Base-by-base conservation (phyloP, 768 basidiomycete species). In the Hirschioporus abietinus region DNA sequence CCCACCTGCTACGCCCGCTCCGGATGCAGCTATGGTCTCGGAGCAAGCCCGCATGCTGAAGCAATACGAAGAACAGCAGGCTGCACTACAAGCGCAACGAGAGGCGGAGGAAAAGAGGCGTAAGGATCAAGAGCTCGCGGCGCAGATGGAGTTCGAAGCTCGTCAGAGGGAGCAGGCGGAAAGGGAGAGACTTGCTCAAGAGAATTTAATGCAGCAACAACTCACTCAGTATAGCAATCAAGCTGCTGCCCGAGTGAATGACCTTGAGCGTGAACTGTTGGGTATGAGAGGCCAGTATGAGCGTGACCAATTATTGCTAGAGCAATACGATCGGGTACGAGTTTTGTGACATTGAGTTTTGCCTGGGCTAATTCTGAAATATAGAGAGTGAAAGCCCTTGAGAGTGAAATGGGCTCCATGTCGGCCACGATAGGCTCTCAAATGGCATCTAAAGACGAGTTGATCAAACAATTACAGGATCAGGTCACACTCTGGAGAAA, bases 211-310 rank as follows among this genome's bases (percentile, higher is more conserved):
- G 82, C 89, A 88, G 70, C 84, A 93, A 72, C 93, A 94, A 71
- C 87, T 93, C 77, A 85, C 90, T 81, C 85, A 91, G 76, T 86
- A 89, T 70, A 90, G 86, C 71, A 92, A 88, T 68, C 90, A 93
- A 75, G 86, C 88, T 42, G 87, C 83, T 59, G 87, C 89, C 67
- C 89, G 92, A 70, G 83, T 87, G 34, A 82, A 86, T 65, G 95
- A 99, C 68, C 83, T 96, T 59, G 95, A 99, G 76, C 83, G 92
- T 64, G 91, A 99, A 76, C 80, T 99, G 63, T 84, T 99, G 62
- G 93, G 86, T 10, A 92, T 99, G 91, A 83, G 95, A 61, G 95
- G 97, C 0, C 97, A 99, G 75, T 99, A 95, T 74, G 97, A 99
- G 78, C 87, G 97, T 15, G 96, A 99, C 72, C 97, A 99, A 75